phyloP scores from a whole-genome alignment of 306 rosid species.

The Corylus heterophylla region DNA sequence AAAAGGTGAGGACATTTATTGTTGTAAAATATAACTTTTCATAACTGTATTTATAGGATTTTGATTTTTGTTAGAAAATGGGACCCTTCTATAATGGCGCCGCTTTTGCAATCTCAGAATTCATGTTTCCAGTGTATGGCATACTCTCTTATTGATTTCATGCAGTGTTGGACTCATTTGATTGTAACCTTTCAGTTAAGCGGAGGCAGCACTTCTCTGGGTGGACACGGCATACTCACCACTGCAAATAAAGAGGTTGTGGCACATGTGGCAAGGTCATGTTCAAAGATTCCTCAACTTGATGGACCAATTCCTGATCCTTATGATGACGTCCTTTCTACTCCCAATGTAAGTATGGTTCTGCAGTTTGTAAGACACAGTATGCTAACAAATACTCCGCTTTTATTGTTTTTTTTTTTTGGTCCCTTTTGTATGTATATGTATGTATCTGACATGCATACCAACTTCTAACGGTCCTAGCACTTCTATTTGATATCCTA shows the following conservation, averaged over 20 bases:
- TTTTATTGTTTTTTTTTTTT: conserved; percentile 17
- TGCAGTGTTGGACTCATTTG: conserved; percentile 25
- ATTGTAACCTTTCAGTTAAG: conserved; percentile 51
- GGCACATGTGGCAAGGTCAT: conserved; percentile 34
- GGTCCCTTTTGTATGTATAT: not conserved
- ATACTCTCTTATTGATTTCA: not conserved
- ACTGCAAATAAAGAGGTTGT: conserved; percentile 42
- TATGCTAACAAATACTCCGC: not conserved
- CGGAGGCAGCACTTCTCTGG: conserved; percentile 60
- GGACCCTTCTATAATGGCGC: not conserved
- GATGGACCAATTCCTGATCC: conserved; percentile 92
- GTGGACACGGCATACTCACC: conserved; percentile 17
- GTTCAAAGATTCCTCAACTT: conserved; percentile 84
- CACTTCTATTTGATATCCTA: not conserved
- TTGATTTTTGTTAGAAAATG: not conserved
- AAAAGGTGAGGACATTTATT: not conserved
- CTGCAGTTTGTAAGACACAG: not conserved
- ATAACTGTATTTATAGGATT: not conserved
- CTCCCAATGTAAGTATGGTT: conserved; percentile 77
- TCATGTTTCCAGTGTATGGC: not conserved
- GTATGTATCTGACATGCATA: conserved; percentile 3
- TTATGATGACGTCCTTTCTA: conserved; percentile 87
- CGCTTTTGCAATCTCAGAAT: not conserved
- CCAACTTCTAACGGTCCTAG: not conserved
- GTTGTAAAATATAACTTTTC: not conserved